Evolutionary conservation across 2,329 filamentous ascomycete species (phyloP).

Genomic region (Trichoderma koningiopsis): DNA sequence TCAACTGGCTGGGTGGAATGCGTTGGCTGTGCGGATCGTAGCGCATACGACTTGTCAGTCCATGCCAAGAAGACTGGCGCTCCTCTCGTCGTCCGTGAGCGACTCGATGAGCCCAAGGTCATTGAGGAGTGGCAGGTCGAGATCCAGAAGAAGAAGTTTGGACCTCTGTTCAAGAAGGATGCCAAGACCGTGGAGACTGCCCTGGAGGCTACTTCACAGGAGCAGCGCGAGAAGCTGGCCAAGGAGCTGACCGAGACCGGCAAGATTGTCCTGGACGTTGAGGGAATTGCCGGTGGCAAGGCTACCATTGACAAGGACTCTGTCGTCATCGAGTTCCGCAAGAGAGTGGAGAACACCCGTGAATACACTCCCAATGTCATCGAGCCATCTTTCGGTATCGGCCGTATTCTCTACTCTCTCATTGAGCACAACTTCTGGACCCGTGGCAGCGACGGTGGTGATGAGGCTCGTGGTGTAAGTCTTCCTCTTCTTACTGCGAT

Average conservation of each 20-base stretch:
- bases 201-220: constrained; percentile 74
- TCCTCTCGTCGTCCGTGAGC: constrained; percentile 81
- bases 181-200: constrained; percentile 82
- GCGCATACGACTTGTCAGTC: constrained; percentile 89
- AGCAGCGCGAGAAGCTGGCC: constrained; percentile 77
- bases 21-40: constrained; percentile 93
- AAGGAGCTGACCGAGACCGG: constrained; percentile 72
- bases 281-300: constrained; percentile 66
- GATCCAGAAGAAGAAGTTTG: constrained; percentile 93
- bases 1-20: constrained; percentile 98
- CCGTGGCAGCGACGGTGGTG: constrained; percentile 62
- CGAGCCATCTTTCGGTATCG: constrained; percentile 96
- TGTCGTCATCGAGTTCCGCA: constrained; percentile 81
- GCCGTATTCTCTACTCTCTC: constrained; percentile 87
- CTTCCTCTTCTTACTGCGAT: no score
- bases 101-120: constrained; percentile 72
- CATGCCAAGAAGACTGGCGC: constrained; percentile 92
- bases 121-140: constrained; percentile 88
- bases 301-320: constrained; percentile 79
- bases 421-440: constrained; percentile 97
- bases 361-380: constrained; percentile 96
- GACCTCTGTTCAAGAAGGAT: constrained; percentile 93
- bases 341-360: constrained; percentile 77
- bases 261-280: constrained; percentile 76
- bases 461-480: constrained; percentile 80